These are phyloP conservation scores for Abrus precatorius DNA, from an alignment of 306 rosid genomes.

Conservation along the genomic window DNA sequence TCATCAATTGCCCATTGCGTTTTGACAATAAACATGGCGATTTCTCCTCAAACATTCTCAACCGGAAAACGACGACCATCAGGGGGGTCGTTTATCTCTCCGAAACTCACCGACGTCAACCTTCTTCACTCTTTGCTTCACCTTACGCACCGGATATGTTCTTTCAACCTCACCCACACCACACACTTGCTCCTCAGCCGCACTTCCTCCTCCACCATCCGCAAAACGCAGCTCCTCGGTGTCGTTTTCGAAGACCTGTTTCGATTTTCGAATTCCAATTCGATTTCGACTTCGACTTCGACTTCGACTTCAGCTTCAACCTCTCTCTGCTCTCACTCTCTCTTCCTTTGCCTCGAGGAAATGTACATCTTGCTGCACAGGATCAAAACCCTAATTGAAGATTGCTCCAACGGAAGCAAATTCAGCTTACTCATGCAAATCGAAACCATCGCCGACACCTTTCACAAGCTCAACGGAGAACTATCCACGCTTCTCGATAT, in stretches of 20 bases:
- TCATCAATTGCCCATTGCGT: not conserved
- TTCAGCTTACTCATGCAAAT: slow-evolving; percentile 71
- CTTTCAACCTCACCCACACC: slow-evolving; percentile 40
- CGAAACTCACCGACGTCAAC: slow-evolving; percentile 50
- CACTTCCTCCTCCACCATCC: slow-evolving; percentile 57
- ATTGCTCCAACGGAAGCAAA: slow-evolving; percentile 70
- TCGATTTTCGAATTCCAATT: not conserved
- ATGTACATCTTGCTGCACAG: slow-evolving; percentile 79
- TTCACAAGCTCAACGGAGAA: slow-evolving; percentile 74
- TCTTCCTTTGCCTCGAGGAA: slow-evolving; percentile 77
- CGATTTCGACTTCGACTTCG: not conserved
- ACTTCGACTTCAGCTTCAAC: not conserved
- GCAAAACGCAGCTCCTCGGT: slow-evolving; percentile 67
- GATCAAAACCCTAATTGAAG: slow-evolving; percentile 71
- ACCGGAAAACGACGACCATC: slow-evolving; percentile 74
- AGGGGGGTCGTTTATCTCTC: slow-evolving; percentile 64
- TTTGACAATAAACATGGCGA: slow-evolving; percentile 58
- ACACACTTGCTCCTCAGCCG: slow-evolving; percentile 56
- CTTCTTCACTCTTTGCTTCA: slow-evolving; percentile 67
- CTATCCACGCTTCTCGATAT: slow-evolving; percentile 80
- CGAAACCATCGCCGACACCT: slow-evolving; percentile 59
- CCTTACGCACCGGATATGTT: slow-evolving; percentile 65
- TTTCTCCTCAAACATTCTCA: slow-evolving; percentile 63
- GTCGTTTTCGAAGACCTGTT: slow-evolving; percentile 72
- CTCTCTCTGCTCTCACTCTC: slow-evolving; percentile 49